These are phyloP conservation scores for Arthrobotrys conoides DNA, from an alignment of 2,329 filamentous ascomycete species.

Conservation along the genomic window DNA sequence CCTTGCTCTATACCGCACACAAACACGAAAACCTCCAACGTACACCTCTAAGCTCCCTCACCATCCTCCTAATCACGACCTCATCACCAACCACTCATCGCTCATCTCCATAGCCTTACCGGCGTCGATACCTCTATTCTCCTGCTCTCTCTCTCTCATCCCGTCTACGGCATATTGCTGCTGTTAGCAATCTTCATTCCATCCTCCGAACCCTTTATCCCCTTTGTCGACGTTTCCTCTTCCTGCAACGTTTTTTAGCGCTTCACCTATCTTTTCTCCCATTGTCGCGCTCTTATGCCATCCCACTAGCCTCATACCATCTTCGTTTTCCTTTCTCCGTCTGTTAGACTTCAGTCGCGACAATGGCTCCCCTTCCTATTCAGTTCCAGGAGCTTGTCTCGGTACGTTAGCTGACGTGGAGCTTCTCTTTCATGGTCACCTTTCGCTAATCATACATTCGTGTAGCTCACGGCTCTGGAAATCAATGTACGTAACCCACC, in stretches of 20 bases:
- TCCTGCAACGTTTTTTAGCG: constrained; percentile 56
- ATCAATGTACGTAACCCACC: constrained; percentile 56
- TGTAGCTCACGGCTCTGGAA: constrained; percentile 52
- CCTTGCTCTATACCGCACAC: constrained; percentile 33
- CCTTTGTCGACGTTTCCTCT: constrained; percentile 21
- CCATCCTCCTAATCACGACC: constrained; percentile 2
- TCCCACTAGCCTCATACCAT: constrained; percentile 41
- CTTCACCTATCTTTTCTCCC: constrained; percentile 33
- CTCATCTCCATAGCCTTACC: constrained; percentile 37
- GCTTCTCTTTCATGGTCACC: constrained; percentile 63
- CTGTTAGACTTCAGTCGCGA: constrained; percentile 43
- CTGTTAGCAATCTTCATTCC: constrained; percentile 6
- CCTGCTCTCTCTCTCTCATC: constrained; percentile 4
- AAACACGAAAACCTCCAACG: constrained; percentile 54
- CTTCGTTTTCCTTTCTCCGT: constrained; percentile 56
- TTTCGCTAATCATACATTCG: constrained; percentile 26
- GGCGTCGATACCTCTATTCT: constrained; percentile 26
- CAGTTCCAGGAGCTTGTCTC: constrained; percentile 93
- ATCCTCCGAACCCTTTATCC: constrained; percentile 31
- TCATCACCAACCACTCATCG: constrained; percentile 33
- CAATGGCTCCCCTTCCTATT: constrained; percentile 78
- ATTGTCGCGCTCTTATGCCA: constrained; percentile 59
- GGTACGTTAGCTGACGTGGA: constrained; percentile 72
- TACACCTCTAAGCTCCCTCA: constrained; percentile 31
- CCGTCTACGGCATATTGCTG: not conserved